Evolutionary conservation across 2,329 filamentous ascomycete species (phyloP), one percentile per base, ranked within the genome.

Genomic region (Beauveria pseudobassiana): DNA sequence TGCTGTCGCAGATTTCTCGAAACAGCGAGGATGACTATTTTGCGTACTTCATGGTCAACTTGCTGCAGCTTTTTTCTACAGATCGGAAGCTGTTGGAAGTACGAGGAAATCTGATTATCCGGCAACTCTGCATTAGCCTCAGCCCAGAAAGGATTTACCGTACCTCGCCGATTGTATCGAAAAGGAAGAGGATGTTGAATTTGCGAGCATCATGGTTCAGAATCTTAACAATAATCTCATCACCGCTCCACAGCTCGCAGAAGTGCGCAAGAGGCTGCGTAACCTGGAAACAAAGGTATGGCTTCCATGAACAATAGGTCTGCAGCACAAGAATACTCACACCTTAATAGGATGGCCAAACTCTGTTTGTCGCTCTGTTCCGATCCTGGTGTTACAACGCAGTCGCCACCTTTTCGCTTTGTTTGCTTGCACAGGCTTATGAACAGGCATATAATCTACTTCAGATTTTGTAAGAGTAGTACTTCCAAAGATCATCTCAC

Each of bases 201-300:
- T 99, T 75, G 93, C 95, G 18, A 97, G 93, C 72, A 98, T 99
- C 69, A 99, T 99, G 95, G 92, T 99, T 34, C 95, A 99, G 73
- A 98, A 98, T 69, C 81, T 99, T 58, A 99, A 99, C 77, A 99
- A 99, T 74, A 99, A 99, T 69, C 86, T 99, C 60, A 97, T 99
- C 66, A 99, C 96, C 1, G 95, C 96, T 0, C 95, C 96, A 1
- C 93, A 99, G 74, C 80, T 99, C 34, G 87, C 91, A 1, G 96
- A 98, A 68, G 80, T 99, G 65, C 86, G 95, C 51, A 97, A 96
- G 73, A 82, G 95, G 49, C 78, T 99, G 56, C 84, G 95, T 40
- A 99, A 96, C 68, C 79, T 97, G 1, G 95, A 99, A 73, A 91
- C 88, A 10, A 93, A 87, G 77, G 88, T 89, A 76, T 58, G 40